Base-by-base conservation (phyloP, 192 early-diverging fungal species). In the Coemansia sp. region DNA sequence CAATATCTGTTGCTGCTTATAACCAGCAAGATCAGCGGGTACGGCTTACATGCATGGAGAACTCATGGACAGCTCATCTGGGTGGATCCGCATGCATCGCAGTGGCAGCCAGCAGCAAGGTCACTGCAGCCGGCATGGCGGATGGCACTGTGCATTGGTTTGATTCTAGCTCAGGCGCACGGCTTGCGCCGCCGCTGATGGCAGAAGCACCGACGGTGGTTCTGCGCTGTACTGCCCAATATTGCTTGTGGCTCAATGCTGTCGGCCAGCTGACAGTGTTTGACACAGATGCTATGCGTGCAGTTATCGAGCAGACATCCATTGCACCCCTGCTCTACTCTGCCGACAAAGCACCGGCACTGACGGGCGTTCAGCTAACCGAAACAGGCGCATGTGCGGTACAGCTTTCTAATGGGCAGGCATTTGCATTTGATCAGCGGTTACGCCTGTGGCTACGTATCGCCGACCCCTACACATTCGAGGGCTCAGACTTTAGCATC, bases 251-350 rank as follows among this genome's bases (percentile, higher is more conserved):
- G 11, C 56, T 75, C 32, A 61, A 64, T 23, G 52, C 42, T 3
- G 60, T 67, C 0, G 71, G 71, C 6, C 61, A 64, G 43, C 48
- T 75, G 41, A 46, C 44, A 0, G 61, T 75, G 9, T 75, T 54
- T 60, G 61, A 75, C 50, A 34, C 43, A 0, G 43, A 20, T 1
- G 37, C 36, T 7, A 6, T 60, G 0, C 12, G 0, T 5, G 55
- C 71, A 1, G 15, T 40, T 0, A 42, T 64, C 6, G 60, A 56
- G 11, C 58, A 44, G 6, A 53, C 64, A 26, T 68, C 65, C 1
- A 42, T 75, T 37, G 71, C 71, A 14, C 71, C 71, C 5, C 39
- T 75, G 15, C 53, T 75, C 11, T 67, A 75, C 56, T 58, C 64
- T 0, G 54, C 11, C 53, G 55, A 58, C 58, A 5, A 5, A 12